Base-by-base conservation (phyloP, 352 stramenopile genomes). In the Phytophthora multivora region DNA sequence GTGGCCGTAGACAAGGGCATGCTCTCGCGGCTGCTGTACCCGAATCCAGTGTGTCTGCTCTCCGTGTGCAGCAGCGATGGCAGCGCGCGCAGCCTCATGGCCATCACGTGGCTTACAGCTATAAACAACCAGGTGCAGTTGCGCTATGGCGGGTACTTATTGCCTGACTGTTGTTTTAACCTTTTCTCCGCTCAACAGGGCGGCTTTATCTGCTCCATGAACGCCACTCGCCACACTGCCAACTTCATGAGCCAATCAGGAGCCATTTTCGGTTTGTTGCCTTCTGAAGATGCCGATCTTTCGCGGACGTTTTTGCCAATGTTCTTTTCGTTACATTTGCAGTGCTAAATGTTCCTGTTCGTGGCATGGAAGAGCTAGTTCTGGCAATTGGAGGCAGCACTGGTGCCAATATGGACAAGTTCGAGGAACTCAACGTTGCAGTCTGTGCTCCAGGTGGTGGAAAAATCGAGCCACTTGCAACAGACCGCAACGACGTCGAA, bases 61-160 rank as follows among this genome's bases (percentile, higher is more conserved):
- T 86, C 78, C 19, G 69, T 83, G 26, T 26, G 63, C 23, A 65
- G 69, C 26, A 51, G 31, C 2, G 60, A 75, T 43, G 65, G 58
- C 12, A 36, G 15, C 13, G 8, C 38, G 19, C 70, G 63, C 42
- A 89, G 63, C 23, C 74, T 93, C 63, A 96, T 96, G 87, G 89
- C 85, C 21, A 89, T 96, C 58, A 92, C 85, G 19, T 96, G 87
- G 87, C 76, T 94, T 43, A 94, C 87, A n/a, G 70, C 83, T 16
- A 87, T 94, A 54, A 94, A 94, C 75, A 96, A 96, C 71, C 74
- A 92, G 66, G 84, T 91, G 7, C 43, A 52, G 42, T 13, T 53
- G 28, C 25, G 28, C 5, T 19, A 39, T 58, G 19, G 8, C 28
- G 8, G 7, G 7, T 11, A 9, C 5, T 31, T 31, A 8, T 11